phyloP scores from a whole-genome alignment of 352 stramenopile genomes.

The Elongisporangium anandrum region DNA sequence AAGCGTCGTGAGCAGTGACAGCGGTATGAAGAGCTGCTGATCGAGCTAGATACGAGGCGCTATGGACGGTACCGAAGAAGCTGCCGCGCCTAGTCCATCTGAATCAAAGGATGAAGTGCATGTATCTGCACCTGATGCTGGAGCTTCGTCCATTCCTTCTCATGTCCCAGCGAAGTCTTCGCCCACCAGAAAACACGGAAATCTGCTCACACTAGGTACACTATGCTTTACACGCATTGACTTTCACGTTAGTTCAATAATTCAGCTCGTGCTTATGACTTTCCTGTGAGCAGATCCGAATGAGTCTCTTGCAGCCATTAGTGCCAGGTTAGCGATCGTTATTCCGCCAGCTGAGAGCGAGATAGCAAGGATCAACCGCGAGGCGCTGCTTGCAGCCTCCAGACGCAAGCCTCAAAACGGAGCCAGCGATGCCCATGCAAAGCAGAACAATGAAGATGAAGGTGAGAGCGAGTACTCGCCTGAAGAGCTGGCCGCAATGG shows the following conservation, averaged over 20 bases:
- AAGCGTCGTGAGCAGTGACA: background rate
- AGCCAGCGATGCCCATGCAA: background rate
- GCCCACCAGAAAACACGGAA: background rate
- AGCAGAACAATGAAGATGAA: background rate
- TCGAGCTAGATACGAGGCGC: background rate
- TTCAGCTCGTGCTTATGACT: background rate
- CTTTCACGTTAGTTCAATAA: background rate
- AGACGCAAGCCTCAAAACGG: conserved; percentile 10
- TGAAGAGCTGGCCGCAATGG: background rate
- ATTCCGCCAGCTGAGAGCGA: conserved; percentile 64
- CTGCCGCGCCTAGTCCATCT: too few species aligned
- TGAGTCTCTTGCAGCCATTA: conserved; percentile 55
- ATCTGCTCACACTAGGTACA: background rate
- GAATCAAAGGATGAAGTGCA: background rate
- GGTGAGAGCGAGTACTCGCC: background rate
- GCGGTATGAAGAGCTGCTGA: background rate
- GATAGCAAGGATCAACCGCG: conserved; percentile 66
- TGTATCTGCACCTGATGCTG: background rate
- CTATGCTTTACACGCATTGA: background rate
- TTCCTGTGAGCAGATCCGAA: conserved; percentile 19
- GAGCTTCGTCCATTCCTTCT: background rate
- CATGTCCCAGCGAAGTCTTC: background rate
- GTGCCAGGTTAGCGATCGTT: conserved; percentile 40
- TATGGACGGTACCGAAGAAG: background rate
- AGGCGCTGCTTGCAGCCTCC: conserved; percentile 21